A percentile compares a stretch with the other conserved stretches of the same genome.
Conservation (phyloP, 306 rosid genomes). For the Trifolium fragiferum region DNA sequence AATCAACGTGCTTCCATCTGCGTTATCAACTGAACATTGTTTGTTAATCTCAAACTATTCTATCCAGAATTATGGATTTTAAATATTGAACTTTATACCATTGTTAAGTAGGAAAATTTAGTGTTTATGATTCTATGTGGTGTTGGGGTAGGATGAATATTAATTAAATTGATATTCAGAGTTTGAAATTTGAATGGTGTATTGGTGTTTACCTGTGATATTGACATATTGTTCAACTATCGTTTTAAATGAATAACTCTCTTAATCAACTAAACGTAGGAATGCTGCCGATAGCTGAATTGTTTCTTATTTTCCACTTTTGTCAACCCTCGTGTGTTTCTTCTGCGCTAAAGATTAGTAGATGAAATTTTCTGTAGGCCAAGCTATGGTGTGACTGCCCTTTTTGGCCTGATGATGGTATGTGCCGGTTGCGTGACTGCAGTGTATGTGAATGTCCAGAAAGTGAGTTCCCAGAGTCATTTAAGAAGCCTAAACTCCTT, state of each 20-base stretch:
- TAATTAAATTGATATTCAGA: slow-evolving; percentile 2
- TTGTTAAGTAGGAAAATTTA: not conserved
- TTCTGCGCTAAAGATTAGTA: slow-evolving; percentile 26
- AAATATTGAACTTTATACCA: not conserved
- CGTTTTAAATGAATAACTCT: not conserved
- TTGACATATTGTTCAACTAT: slow-evolving; percentile 22
- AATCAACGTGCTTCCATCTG: not conserved
- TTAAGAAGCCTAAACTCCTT: slow-evolving; percentile 75
- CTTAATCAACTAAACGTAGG: not conserved
- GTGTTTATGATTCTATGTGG: not conserved
- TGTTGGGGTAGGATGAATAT: not conserved
- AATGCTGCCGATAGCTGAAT: not conserved
- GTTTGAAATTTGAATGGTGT: slow-evolving; percentile 16
- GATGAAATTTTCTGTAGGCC: slow-evolving; percentile 51
- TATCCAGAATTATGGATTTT: not conserved
- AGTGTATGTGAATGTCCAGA: slow-evolving; percentile 99
- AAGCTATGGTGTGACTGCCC: slow-evolving; percentile 99
- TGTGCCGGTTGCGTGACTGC: slow-evolving; percentile 96
- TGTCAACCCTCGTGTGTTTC: slow-evolving; percentile 1
- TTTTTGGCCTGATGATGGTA: slow-evolving; percentile 99
- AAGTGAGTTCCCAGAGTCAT: slow-evolving; percentile 79
- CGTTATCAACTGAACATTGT: slow-evolving; percentile 12
- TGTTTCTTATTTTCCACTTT: slow-evolving; percentile 14
- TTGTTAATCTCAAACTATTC: slow-evolving; percentile 22
- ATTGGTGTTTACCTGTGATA: not conserved